These are phyloP conservation scores for Cladophialophora yegresii DNA, from an alignment of 2,329 filamentous ascomycete genomes.

Conservation along the genomic window DNA sequence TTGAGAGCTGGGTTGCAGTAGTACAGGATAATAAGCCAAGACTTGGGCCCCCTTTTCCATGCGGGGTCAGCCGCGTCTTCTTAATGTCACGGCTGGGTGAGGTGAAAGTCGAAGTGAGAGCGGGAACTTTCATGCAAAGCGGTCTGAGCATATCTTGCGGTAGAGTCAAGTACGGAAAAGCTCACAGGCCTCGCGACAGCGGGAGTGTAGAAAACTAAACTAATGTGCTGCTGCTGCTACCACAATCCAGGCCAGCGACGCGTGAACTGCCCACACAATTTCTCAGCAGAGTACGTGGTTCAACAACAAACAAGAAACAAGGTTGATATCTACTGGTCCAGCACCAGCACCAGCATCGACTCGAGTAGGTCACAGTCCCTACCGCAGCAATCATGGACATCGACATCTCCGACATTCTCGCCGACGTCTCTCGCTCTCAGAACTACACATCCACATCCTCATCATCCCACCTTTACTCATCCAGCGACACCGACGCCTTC, in stretches of 20 bases:
- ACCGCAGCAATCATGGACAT: conserved; percentile 30
- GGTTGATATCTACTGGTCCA: not conserved
- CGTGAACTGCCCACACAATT: not conserved
- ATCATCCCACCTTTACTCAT: conserved; percentile 7
- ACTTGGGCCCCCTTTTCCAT: not conserved
- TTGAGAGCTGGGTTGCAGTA: too few relatives aligned
- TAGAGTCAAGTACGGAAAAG: not conserved
- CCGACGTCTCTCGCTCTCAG: conserved; percentile 43
- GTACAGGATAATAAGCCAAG: not conserved
- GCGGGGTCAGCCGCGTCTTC: not conserved
- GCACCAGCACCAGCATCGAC: not conserved
- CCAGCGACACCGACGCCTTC: conserved; percentile 30
- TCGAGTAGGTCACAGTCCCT: not conserved
- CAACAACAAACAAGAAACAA: not conserved
- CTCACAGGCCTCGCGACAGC: not conserved
- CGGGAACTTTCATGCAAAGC: not conserved
- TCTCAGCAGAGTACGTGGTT: too few relatives aligned
- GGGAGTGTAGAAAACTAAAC: not conserved
- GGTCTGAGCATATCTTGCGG: not conserved
- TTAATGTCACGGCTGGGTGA: not conserved
- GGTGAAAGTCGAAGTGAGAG: not conserved
- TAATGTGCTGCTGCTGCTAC: not conserved
- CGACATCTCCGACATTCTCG: conserved; percentile 51
- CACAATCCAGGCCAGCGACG: not conserved
- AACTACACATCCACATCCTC: not conserved